A percentile compares a stretch with the other conserved stretches of the same genome.
These are phyloP conservation scores for Termitomyces sp. DNA, from an alignment of 1,284 basidiomycete genomes.

Conservation along the genomic window DNA sequence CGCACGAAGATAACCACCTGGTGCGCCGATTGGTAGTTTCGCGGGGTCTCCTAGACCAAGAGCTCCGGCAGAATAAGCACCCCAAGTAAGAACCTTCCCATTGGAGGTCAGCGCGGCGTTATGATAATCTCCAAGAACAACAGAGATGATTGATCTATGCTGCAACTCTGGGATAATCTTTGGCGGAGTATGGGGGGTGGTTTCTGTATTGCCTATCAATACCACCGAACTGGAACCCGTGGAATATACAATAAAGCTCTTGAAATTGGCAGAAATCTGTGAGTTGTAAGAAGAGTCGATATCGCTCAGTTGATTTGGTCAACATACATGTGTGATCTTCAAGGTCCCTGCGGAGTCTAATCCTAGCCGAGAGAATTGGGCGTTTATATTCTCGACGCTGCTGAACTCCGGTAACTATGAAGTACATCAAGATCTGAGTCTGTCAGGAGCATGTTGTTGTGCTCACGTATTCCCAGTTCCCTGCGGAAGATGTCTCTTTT, in stretches of 20 bases:
- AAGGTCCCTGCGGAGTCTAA: constrained; percentile 40
- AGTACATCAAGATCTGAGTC: constrained; percentile 22
- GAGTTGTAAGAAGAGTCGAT: constrained; percentile 2
- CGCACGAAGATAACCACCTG: constrained; percentile 53
- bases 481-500: constrained; percentile 32
- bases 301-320: constrained; percentile 3
- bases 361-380: constrained; percentile 32
- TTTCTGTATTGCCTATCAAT: constrained; percentile 52
- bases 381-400: constrained; percentile 45
- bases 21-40: constrained; percentile 42
- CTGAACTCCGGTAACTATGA: constrained; percentile 64
- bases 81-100: constrained; percentile 84
- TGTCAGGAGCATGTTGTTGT: not conserved
- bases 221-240: constrained; percentile 62
- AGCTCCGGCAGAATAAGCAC: constrained; percentile 71
- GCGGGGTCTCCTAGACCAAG: constrained; percentile 77
- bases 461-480: constrained; percentile 76
- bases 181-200: constrained; percentile 40
- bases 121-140: constrained; percentile 89
- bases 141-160: constrained; percentile 71
- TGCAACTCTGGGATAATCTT: constrained; percentile 68
- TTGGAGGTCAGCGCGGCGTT: constrained; percentile 74
- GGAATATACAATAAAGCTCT: constrained; percentile 78
- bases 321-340: constrained; percentile 66
- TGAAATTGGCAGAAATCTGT: constrained; percentile 84